These are phyloP conservation scores for Hypomontagnella submonticulosa DNA, from an alignment of 495 filamentous ascomycete species.

Conservation along the genomic window DNA sequence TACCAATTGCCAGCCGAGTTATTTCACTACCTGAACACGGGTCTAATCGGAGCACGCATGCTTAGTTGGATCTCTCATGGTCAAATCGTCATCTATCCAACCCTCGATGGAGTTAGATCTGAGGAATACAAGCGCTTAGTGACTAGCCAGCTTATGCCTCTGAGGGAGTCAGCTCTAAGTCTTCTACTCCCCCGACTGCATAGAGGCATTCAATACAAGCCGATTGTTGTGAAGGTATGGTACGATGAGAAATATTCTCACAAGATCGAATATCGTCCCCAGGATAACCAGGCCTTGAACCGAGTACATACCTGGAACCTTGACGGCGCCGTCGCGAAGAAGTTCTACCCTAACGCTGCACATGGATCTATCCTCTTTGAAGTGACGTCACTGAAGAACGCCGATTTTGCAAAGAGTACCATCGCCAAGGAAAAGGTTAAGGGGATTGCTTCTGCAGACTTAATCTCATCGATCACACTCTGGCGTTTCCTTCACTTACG, in stretches of 20 bases:
- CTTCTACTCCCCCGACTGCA: conserved; percentile 81
- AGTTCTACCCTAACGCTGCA: conserved; percentile 59
- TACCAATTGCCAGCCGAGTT: conserved; percentile 90
- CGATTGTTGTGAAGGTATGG: conserved; percentile 83
- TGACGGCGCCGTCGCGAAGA: conserved; percentile 61
- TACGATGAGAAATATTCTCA: conserved; percentile 76
- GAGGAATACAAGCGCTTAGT: conserved; percentile 84
- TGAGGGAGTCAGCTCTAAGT: conserved; percentile 78
- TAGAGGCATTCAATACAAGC: conserved; percentile 80
- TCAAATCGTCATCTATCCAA: conserved; percentile 77
- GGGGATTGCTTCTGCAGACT: conserved; percentile 68
- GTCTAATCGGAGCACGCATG: conserved; percentile 80
- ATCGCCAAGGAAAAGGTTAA: conserved; percentile 59
- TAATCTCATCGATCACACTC: conserved; percentile 79
- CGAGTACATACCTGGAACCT: conserved; percentile 81
- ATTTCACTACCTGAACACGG: conserved; percentile 88
- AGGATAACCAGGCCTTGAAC: conserved; percentile 67
- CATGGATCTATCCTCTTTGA: conserved; percentile 66
- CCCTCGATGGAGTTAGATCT: conserved; percentile 82
- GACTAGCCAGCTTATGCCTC: conserved; percentile 71
- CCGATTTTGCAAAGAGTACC: conserved; percentile 74
- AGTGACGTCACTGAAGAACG: conserved; percentile 68
- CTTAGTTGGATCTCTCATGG: conserved; percentile 83
- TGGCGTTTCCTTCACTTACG: conserved; percentile 92
- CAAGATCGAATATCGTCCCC: conserved; percentile 72